Evolutionary conservation across 73 alveolate genomes (phyloP).

Genomic region (Stentor roeselii): DNA sequence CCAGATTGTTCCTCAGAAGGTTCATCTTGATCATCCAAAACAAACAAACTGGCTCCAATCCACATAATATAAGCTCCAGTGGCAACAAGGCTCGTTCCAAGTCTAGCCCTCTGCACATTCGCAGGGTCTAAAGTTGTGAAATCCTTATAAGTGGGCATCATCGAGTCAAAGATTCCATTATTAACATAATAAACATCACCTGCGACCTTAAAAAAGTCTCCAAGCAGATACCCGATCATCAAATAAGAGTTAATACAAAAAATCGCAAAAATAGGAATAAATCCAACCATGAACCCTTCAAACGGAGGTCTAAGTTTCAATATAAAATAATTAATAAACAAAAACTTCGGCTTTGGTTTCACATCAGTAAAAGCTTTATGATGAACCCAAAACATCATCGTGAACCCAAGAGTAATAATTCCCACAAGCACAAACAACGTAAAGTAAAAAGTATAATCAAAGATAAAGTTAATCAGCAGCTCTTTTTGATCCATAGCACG

Average conservation of each 20-base stretch:
- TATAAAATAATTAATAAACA: constrained; percentile 56
- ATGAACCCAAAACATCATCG: constrained; percentile 47
- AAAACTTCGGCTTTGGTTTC: constrained; percentile 56
- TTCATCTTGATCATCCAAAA: constrained; percentile 57
- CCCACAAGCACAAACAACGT: constrained; percentile 80
- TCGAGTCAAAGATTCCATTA: constrained; percentile 44
- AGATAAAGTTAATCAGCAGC: constrained; percentile 75
- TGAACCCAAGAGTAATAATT: constrained; percentile 49
- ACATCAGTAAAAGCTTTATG: constrained; percentile 57
- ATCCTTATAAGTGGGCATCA: constrained; percentile 33
- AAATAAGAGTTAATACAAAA: constrained; percentile 45
- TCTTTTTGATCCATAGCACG: constrained; percentile 72
- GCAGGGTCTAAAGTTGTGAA: constrained; percentile 46
- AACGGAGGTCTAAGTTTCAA: constrained; percentile 64
- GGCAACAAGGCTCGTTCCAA: constrained; percentile 60
- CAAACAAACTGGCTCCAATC: constrained; percentile 58
- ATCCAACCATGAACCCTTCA: constrained; percentile 49
- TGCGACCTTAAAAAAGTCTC: constrained; percentile 28
- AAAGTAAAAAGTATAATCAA: constrained; percentile 68
- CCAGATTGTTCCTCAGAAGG: constrained; percentile 73
- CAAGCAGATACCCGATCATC: constrained; percentile 61
- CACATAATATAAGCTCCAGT: constrained; percentile 63
- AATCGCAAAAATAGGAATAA: constrained; percentile 50
- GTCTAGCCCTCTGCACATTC: constrained; percentile 63
- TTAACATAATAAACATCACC: constrained; percentile 1